Evolutionary conservation across 1,139 yeast species (phyloP).

Genomic region (Yamadazyma pseudoaaseri): DNA sequence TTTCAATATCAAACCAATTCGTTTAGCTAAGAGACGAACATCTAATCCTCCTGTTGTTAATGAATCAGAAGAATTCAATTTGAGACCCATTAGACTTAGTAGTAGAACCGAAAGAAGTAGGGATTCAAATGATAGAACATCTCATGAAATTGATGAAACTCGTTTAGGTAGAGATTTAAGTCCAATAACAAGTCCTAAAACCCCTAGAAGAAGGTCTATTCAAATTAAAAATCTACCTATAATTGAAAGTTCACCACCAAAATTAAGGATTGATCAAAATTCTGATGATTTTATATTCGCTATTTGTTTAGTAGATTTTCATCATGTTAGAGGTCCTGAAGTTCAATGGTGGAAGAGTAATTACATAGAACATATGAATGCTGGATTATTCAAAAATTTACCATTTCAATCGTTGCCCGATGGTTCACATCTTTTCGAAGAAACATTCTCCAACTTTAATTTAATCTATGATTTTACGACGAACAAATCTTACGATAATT

Average conservation of each 20-base stretch:
- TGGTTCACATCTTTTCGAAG: conserved; percentile 90
- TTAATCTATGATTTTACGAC: conserved; percentile 67
- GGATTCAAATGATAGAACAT: conserved; percentile 2
- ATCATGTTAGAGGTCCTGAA: conserved; percentile 93
- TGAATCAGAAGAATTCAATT: conserved; percentile 13
- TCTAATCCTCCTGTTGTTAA: conserved; percentile 6
- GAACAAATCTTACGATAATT: conserved; percentile 43
- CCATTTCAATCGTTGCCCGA: conserved; percentile 97
- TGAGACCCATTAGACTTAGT: conserved; percentile 16
- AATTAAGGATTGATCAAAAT: conserved; percentile 10
- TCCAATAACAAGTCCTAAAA: conserved; percentile 10
- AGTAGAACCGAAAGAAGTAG: conserved; percentile 2
- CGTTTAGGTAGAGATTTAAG: conserved; percentile 1
- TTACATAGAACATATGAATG: conserved; percentile 37
- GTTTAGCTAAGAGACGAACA: conserved; percentile 30
- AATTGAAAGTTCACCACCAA: conserved; percentile 17
- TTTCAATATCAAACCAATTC: conserved; percentile 27
- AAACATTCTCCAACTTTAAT: conserved; percentile 89
- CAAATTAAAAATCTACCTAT: conserved; percentile 41
- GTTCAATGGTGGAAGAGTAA: conserved; percentile 88
- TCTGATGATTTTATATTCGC: conserved; percentile 62
- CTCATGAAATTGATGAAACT: conserved; percentile 1
- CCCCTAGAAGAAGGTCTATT: conserved; percentile 24
- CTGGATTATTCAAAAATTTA: conserved; percentile 75
- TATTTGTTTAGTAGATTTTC: conserved; percentile 88